These are phyloP conservation scores for Mycena venus DNA, from an alignment of 768 basidiomycete species.

Conservation along the genomic window DNA sequence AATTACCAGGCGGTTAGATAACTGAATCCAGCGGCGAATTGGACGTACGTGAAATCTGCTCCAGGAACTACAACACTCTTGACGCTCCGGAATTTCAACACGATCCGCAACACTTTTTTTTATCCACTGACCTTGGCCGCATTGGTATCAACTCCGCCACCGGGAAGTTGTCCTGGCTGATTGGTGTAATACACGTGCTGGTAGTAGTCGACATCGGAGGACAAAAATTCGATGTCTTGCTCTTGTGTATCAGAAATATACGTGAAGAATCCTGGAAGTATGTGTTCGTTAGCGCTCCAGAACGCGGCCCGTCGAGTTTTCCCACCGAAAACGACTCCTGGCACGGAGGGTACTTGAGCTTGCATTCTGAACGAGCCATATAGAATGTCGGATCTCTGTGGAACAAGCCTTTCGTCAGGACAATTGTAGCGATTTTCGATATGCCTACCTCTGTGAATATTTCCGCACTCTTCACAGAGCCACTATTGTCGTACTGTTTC, in stretches of 20 bases:
- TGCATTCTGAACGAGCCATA: slow-evolving; percentile 34
- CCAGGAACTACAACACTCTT: slow-evolving; percentile 22
- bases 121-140: slow-evolving; percentile 22
- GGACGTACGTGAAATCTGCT: slow-evolving; percentile 34
- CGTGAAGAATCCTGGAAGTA: slow-evolving; percentile 31
- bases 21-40: not conserved
- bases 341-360: slow-evolving; percentile 29
- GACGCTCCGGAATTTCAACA: not conserved
- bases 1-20: not conserved
- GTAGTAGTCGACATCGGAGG: slow-evolving; percentile 23
- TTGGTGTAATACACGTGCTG: slow-evolving; percentile 33
- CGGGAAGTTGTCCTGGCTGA: slow-evolving; percentile 24
- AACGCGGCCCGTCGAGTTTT: not conserved
- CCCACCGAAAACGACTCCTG: slow-evolving; percentile 33
- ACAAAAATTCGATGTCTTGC: slow-evolving; percentile 36
- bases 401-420: not conserved
- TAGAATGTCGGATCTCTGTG: slow-evolving; percentile 20
- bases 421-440: not conserved
- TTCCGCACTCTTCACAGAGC: slow-evolving; percentile 26
- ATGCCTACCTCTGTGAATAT: slow-evolving; percentile 26
- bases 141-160: slow-evolving; percentile 7
- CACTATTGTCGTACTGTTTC: slow-evolving; percentile 2
- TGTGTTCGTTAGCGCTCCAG: not conserved
- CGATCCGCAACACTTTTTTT: not conserved
- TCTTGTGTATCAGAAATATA: slow-evolving; percentile 30